phyloP scores from a whole-genome alignment of 495 filamentous ascomycete genomes.

The Aspergillus olivimuriae region DNA sequence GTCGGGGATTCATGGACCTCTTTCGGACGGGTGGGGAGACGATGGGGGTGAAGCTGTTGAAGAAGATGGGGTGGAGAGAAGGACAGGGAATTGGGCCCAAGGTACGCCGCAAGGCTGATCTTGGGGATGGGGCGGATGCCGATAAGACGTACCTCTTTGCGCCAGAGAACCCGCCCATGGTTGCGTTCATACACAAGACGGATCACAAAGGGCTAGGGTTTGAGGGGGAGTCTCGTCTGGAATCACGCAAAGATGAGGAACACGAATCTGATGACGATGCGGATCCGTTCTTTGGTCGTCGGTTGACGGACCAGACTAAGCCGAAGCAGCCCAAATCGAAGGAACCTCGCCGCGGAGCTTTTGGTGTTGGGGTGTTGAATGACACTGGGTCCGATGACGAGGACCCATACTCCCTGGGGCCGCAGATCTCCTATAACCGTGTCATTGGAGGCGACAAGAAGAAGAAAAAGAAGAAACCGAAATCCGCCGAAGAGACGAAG shows the following conservation, averaged over 20 bases:
- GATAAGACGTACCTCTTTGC: constrained; percentile 71
- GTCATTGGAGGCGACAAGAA: constrained; percentile 82
- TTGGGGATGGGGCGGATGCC: constrained; percentile 45
- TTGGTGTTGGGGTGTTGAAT: constrained; percentile 87
- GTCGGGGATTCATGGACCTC: constrained; percentile 63
- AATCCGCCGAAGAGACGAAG: constrained; percentile 31
- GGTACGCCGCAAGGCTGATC: constrained; percentile 65
- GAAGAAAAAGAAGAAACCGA: constrained; percentile 61
- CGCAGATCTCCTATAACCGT: constrained; percentile 83
- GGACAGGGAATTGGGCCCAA: constrained; percentile 91
- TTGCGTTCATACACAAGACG: constrained; percentile 67
- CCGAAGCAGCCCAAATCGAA: constrained; percentile 38
- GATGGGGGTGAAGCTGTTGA: constrained; percentile 81
- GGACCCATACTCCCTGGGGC: constrained; percentile 88
- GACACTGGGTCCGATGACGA: constrained; percentile 97
- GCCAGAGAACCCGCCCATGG: constrained; percentile 75
- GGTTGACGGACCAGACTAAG: constrained; percentile 25
- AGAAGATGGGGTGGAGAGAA: constrained; percentile 93
- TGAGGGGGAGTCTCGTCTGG: constrained; percentile 57
- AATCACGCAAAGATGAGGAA: constrained; percentile 20
- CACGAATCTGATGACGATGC: constrained; percentile 43
- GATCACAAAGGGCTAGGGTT: constrained; percentile 82
- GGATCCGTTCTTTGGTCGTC: constrained; percentile 37
- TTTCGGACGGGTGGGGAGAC: constrained; percentile 73
- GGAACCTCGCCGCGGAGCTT: constrained; percentile 53